phyloP scores from a whole-genome alignment of 176 grass and related monocot species.

The Cocos nucifera region DNA sequence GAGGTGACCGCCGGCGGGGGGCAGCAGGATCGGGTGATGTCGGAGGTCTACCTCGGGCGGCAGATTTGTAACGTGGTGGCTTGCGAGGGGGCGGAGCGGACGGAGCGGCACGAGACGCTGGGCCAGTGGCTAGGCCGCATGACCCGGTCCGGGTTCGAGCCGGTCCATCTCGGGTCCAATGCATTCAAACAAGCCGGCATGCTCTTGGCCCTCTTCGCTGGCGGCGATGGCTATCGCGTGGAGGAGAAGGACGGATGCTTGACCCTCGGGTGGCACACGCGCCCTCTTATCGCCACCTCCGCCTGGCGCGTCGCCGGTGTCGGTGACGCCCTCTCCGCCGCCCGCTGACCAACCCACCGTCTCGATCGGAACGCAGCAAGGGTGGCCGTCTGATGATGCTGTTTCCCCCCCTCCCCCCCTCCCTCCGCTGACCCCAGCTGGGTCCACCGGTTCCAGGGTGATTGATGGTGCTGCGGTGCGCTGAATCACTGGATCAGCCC shows the following conservation, averaged over 20 bases:
- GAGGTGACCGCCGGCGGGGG: slow-evolving; percentile 12
- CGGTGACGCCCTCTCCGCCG: slow-evolving; percentile 6
- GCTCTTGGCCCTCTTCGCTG: slow-evolving; percentile 74
- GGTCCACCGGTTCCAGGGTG: too few species aligned
- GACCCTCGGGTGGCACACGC: slow-evolving; percentile 78
- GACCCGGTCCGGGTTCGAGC: slow-evolving; percentile 55
- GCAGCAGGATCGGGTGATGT: slow-evolving; percentile 56
- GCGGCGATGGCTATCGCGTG: slow-evolving; percentile 83
- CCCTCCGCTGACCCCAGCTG: too few species aligned
- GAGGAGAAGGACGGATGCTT: slow-evolving; percentile 91
- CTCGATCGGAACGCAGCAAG: too few species aligned
- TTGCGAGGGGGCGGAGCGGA: slow-evolving; percentile 72
- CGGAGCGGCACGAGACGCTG: slow-evolving; percentile 85
- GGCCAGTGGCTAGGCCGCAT: slow-evolving; percentile 63
- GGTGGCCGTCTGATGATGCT: too few species aligned
- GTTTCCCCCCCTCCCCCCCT: too few species aligned
- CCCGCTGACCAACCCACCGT: not conserved
- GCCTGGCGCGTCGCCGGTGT: slow-evolving; percentile 54
- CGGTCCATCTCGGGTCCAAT: slow-evolving; percentile 83
- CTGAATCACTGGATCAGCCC: too few species aligned
- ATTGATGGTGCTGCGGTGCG: too few species aligned
- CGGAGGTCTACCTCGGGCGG: slow-evolving; percentile 78
- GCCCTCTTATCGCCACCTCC: slow-evolving; percentile 88
- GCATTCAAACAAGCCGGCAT: slow-evolving; percentile 96
- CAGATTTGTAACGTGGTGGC: slow-evolving; percentile 97